Base-by-base conservation (phyloP, 495 filamentous ascomycete genomes). In the Neurospora cerealis region DNA sequence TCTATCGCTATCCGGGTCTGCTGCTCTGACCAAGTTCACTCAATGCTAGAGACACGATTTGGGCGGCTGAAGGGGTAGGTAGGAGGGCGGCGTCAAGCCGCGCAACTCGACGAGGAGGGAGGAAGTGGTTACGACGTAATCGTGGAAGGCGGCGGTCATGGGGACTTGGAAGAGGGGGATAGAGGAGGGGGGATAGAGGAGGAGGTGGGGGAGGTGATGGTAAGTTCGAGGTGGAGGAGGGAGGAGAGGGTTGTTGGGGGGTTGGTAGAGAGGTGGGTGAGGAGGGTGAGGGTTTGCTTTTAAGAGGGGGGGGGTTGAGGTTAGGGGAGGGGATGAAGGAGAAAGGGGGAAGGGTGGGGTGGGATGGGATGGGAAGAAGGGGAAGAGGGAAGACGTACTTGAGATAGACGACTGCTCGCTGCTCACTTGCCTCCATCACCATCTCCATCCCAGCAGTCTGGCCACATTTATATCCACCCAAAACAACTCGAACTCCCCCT, bases 61-160 rank as follows among this genome's bases (percentile, higher is more conserved):
- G 89, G 41, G 87, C 89, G 2, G 75, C 89, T 92, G 78, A 93
- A 92, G 0, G 92, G 92, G 75, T 92, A 94, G 24, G 24, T 28
- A 28, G 24, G 24, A 28, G 24, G 24, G 24, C 24, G 24, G 24
- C 24, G 92, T 93, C 69, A 93, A 79, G 19, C 89, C 88, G 42
- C 91, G 83, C 3, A 94, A 86, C 74, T 94, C 92, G 38, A 84
- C 89, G n/a, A 94, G 84, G 32, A 94, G 83, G 78, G 91, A 91
- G 89, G 72, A n/a, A n/a, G 87, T 90, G 70, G 87, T 88, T 75
- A 94, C 91, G 78, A 93, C 93, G 80, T 93, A 86, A n/a, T 44
- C n/a, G 13, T 86, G 83, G 91, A 92, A 94, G 5, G 92, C 92
- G 5, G 85, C 80, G 4, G 90, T 92, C 89, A 94, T 90, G 11